phyloP scores from a whole-genome alignment of 2,329 filamentous ascomycete genomes.

The Aspergillus viridinutans region DNA sequence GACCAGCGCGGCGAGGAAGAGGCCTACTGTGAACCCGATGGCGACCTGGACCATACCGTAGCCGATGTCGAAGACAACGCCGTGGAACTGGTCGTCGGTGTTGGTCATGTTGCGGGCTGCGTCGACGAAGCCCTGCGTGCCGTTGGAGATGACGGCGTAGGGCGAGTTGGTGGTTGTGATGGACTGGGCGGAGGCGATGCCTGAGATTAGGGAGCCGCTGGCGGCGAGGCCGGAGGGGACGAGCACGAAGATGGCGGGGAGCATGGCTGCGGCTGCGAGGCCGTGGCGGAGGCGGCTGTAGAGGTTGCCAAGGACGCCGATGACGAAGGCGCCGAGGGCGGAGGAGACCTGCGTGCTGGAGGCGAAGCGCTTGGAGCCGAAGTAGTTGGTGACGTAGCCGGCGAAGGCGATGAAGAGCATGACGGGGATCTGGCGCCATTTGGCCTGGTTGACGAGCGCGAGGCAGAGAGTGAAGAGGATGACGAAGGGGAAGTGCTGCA shows the following conservation, averaged over 20 bases:
- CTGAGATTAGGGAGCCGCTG: conserved; percentile 54
- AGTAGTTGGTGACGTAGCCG: conserved; percentile 75
- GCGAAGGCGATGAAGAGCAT: conserved; percentile 72
- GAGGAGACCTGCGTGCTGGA: conserved; percentile 72
- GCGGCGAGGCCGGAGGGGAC: conserved; percentile 60
- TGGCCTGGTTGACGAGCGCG: conserved; percentile 76
- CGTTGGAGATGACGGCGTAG: conserved; percentile 44
- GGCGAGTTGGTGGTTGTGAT: conserved; percentile 35
- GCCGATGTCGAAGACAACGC: conserved; percentile 43
- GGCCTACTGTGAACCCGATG: conserved; percentile 47
- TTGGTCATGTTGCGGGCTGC: conserved; percentile 24
- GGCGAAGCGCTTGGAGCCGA: conserved; percentile 63
- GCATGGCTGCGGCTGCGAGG: conserved; percentile 78
- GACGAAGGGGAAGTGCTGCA: conserved; percentile 67
- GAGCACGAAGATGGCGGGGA: conserved; percentile 80
- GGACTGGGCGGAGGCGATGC: conserved; percentile 56
- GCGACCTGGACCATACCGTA: conserved; percentile 49
- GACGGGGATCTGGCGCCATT: conserved; percentile 72
- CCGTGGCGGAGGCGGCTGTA: conserved; percentile 72
- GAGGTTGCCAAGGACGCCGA: conserved; percentile 76
- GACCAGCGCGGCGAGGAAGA: conserved; percentile 46
- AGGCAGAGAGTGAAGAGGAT: conserved; percentile 71
- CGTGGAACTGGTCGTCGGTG: conserved; percentile 15
- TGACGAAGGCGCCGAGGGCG: conserved; percentile 71
- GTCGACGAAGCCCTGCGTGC: conserved; percentile 28